These are phyloP conservation scores for Diplodia intermedia DNA, from an alignment of 2,329 filamentous ascomycete species.

Conservation along the genomic window DNA sequence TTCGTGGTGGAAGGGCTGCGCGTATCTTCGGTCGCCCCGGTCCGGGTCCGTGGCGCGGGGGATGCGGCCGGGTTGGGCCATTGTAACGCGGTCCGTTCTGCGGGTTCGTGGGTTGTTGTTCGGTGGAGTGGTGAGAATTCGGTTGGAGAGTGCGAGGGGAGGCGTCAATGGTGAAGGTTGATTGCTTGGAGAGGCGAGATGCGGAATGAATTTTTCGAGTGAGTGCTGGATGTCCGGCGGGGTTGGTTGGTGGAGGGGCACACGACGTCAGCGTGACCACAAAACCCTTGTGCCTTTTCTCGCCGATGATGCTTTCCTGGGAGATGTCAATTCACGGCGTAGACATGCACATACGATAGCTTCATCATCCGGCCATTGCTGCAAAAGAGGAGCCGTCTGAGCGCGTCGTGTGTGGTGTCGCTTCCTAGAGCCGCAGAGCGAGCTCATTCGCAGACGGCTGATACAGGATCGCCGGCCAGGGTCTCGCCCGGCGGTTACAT, in stretches of 20 bases:
- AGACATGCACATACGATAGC: too few relatives aligned
- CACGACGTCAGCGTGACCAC: background rate
- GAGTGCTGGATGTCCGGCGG: background rate
- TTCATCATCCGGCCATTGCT: background rate
- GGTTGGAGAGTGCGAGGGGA: background rate
- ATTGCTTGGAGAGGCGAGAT: too few relatives aligned
- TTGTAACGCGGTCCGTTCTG: background rate
- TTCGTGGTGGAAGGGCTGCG: conserved; percentile 34
- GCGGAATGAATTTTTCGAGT: background rate
- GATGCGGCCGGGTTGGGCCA: background rate
- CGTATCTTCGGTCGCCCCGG: background rate
- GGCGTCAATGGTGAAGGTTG: too few relatives aligned
- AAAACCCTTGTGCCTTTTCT: too few relatives aligned
- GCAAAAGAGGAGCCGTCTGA: conserved; percentile 1
- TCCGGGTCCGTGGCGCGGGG: conserved; percentile 4
- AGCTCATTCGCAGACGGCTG: conserved; percentile 13
- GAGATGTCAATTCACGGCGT: background rate
- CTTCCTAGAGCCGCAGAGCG: background rate
- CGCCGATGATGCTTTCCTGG: background rate
- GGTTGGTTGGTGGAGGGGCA: background rate
- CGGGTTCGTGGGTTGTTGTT: background rate
- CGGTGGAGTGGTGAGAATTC: too few relatives aligned
- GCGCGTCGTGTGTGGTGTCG: background rate
- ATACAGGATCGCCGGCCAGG: conserved; percentile 18
- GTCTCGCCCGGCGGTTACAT: conserved; percentile 25